Evolutionary conservation across 805 yeast species (phyloP).

Genomic region (Myxozyma mucilagina): DNA sequence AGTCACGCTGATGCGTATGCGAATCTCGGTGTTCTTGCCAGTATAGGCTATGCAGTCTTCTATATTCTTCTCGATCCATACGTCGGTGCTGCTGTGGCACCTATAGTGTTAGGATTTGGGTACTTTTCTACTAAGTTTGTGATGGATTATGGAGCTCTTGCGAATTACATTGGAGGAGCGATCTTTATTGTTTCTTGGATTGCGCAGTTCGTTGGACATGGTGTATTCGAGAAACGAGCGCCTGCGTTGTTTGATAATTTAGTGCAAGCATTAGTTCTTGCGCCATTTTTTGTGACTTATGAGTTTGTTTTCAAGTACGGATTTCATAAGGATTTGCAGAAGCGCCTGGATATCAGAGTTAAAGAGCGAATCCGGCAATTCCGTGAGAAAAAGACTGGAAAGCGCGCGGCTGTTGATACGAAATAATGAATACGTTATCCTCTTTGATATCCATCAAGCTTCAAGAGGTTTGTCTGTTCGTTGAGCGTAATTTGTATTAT

Average conservation of each 20-base stretch:
- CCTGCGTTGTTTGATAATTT: constrained; percentile 87
- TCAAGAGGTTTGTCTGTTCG: too few species aligned
- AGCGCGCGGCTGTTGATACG: not conserved
- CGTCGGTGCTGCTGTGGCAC: constrained; percentile 49
- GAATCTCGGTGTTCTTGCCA: constrained; percentile 52
- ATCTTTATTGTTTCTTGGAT: constrained; percentile 67
- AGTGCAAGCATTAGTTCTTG: constrained; percentile 81
- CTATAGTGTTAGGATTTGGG: constrained; percentile 41
- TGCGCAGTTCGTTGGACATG: constrained; percentile 87
- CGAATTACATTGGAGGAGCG: constrained; percentile 39
- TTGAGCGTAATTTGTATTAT: too few species aligned
- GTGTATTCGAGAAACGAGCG: constrained; percentile 71
- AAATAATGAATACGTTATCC: too few species aligned
- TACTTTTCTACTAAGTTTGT: constrained; percentile 36
- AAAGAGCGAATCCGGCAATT: constrained; percentile 37
- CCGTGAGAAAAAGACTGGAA: constrained; percentile 31
- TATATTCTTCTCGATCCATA: constrained; percentile 59
- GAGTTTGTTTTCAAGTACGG: constrained; percentile 76
- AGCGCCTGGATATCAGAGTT: constrained; percentile 50
- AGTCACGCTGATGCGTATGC: constrained; percentile 26
- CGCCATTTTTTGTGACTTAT: constrained; percentile 84
- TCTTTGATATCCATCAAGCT: too few species aligned
- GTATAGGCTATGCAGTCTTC: constrained; percentile 54
- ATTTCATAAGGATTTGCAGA: constrained; percentile 52
- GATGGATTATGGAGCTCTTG: constrained; percentile 37